phyloP scores from a whole-genome alignment of 495 filamentous ascomycete genomes.

The Eremomyces bilateralis region DNA sequence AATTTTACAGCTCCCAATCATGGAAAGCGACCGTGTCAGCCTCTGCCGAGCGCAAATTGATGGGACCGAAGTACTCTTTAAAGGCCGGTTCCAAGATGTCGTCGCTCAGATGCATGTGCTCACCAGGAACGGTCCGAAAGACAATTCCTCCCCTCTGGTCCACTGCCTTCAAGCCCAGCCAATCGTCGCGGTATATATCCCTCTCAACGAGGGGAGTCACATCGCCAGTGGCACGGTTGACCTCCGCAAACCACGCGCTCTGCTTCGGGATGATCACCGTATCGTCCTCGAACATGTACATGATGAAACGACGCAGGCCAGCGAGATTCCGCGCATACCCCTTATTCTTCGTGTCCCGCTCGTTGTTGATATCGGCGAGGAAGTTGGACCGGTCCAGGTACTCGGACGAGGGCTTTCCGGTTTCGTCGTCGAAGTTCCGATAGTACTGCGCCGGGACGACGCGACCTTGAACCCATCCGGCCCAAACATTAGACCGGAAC shows the following conservation, averaged over 20 bases:
- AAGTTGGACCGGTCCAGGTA: slow-evolving; percentile 79
- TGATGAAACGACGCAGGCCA: slow-evolving; percentile 53
- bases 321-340: slow-evolving; percentile 52
- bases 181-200: slow-evolving; percentile 71
- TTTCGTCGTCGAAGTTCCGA: slow-evolving; percentile 23
- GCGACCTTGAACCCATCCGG: slow-evolving; percentile 43
- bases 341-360: slow-evolving; percentile 50
- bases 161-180: slow-evolving; percentile 66
- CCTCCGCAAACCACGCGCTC: slow-evolving; percentile 76
- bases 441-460: slow-evolving; percentile 94
- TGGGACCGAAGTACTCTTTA: slow-evolving; percentile 44
- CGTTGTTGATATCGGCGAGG: slow-evolving; percentile 97
- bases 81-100: slow-evolving; percentile 44
- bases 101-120: slow-evolving; percentile 68
- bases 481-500: slow-evolving; percentile 55
- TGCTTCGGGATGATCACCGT: slow-evolving; percentile 74
- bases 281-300: slow-evolving; percentile 84
- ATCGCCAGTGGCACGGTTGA: slow-evolving; percentile 41
- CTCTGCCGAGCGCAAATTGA: no score
- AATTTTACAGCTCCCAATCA: no score
- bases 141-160: slow-evolving; percentile 61
- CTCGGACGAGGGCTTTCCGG: slow-evolving; percentile 31
- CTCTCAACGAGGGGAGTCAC: slow-evolving; percentile 48
- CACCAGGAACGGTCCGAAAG: slow-evolving; percentile 46
- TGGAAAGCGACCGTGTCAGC: no score